phyloP scores from a whole-genome alignment of 2,329 filamentous ascomycete species.

The Trichoderma simmonsii region DNA sequence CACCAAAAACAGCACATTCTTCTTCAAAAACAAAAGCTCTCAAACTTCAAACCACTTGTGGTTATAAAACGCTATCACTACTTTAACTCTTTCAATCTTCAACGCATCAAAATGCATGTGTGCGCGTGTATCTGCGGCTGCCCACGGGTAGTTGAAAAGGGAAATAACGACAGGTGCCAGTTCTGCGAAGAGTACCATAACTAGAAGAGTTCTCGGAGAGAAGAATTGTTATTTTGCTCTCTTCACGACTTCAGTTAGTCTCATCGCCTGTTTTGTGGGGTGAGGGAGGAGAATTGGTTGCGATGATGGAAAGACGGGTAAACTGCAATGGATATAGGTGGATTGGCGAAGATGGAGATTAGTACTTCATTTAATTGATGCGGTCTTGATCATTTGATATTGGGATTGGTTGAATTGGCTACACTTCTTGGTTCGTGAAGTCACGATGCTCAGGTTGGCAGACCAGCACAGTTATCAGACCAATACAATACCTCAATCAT shows the following conservation, averaged over 20 bases:
- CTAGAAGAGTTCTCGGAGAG: not conserved
- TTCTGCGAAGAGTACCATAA: not conserved
- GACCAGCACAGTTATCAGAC: not conserved
- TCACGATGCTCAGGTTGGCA: not conserved
- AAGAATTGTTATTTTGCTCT: not conserved
- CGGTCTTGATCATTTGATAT: not conserved
- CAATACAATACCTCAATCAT: not conserved
- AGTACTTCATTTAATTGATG: not conserved
- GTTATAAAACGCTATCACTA: not conserved
- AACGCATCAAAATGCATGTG: not conserved
- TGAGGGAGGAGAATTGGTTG: not conserved
- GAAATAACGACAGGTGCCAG: not conserved
- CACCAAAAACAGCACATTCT: not conserved
- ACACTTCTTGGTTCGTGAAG: not conserved
- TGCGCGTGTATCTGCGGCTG: conserved; percentile 1
- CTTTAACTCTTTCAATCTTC: not conserved
- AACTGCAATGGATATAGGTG: not conserved
- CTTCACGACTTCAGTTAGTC: not conserved
- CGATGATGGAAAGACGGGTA: not conserved
- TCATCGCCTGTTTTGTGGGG: not conserved
- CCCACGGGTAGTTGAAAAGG: not conserved
- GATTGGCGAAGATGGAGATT: not conserved
- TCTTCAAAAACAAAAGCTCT: not conserved
- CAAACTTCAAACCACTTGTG: not conserved
- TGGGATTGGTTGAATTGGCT: not conserved